These are phyloP conservation scores for Leucogyrophana mollusca DNA, from an alignment of 768 basidiomycete genomes.

Conservation along the genomic window DNA sequence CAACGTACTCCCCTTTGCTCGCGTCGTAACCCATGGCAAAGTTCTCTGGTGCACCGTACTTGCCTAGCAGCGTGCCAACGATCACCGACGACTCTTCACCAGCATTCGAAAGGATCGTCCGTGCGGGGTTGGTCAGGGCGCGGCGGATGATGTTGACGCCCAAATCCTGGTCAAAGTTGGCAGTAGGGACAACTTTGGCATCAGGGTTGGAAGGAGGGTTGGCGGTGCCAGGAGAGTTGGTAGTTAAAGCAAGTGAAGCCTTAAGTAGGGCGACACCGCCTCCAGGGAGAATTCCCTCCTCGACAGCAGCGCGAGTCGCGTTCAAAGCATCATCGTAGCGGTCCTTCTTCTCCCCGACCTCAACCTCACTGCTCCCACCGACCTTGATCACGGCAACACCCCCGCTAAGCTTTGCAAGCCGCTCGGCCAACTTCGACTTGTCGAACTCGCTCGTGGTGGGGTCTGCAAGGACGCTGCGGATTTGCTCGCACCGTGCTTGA, in stretches of 20 bases:
- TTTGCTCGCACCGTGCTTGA: constrained; percentile 93
- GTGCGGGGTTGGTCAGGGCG: constrained; percentile 78
- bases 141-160: constrained; percentile 91
- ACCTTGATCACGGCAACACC: constrained; percentile 99
- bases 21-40: constrained; percentile 91
- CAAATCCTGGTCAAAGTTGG: constrained; percentile 97
- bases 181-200: constrained; percentile 68
- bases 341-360: constrained; percentile 99
- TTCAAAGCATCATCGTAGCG: constrained; percentile 96
- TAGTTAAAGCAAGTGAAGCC: constrained; percentile 69
- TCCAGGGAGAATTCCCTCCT: constrained; percentile 97
- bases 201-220: constrained; percentile 50
- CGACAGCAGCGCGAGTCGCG: constrained; percentile 97
- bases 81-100: constrained; percentile 94
- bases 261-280: constrained; percentile 94
- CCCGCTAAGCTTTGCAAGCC: constrained; percentile 92
- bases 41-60: constrained; percentile 72
- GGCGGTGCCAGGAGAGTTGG: constrained; percentile 45
- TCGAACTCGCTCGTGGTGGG: constrained; percentile 90
- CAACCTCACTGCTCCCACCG: constrained; percentile 90
- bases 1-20: constrained; percentile 85
- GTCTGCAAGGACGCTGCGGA: constrained; percentile 81
- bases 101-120: constrained; percentile 90
- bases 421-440: constrained; percentile 92
- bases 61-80: constrained; percentile 76